Evolutionary conservation across 495 filamentous ascomycete species (phyloP), one percentile per base, ranked within the genome.

Genomic region (Penicillium paxilli): DNA sequence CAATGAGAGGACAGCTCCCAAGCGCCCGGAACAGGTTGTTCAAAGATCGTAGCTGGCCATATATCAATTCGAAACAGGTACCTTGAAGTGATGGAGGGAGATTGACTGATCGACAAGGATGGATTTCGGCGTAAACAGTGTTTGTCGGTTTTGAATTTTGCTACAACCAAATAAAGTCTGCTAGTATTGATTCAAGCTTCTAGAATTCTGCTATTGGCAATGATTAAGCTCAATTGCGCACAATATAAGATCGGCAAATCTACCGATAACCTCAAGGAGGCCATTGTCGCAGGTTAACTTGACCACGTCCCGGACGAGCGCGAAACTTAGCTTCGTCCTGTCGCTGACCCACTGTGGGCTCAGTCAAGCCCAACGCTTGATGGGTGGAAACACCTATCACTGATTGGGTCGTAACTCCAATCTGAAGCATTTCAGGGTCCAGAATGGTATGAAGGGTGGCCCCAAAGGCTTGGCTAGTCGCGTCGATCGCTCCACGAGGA

Each of bases 381-480:
- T 40, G 40, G 28, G 50, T 58, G 56, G 59, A 54, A 42, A 54
- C 12, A 23, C 32, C 46, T 51, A 47, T 48, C 46, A 44, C 47
- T 55, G n/a, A 60, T 71, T 66, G 64, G 60, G 44, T 24, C 14
- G 24, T 26, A 26, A 28, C 22, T 28, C 24, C 40, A 35, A 45
- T 48, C 51, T 59, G 61, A 60, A 60, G 59, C 58, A 33, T 50
- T 19, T 12, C 24, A 46, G 10, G 40, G 44, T 32, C 30, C 24
- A 59, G 30, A 30, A 50, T 20, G 37, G 38, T 62, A 51, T 62
- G 55, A 55, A 65, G 57, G 59, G 60, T 53, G 50, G 44, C 47
- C 28, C 19, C 12, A 21, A 44, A 30, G 56, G 47, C 48, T 58
- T 47, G 50, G 52, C 64, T 58, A 59, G 50, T 47, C 28, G 28